Conservation (phyloP, 768 basidiomycete species). For the Tricholoma hemisulphureum region DNA sequence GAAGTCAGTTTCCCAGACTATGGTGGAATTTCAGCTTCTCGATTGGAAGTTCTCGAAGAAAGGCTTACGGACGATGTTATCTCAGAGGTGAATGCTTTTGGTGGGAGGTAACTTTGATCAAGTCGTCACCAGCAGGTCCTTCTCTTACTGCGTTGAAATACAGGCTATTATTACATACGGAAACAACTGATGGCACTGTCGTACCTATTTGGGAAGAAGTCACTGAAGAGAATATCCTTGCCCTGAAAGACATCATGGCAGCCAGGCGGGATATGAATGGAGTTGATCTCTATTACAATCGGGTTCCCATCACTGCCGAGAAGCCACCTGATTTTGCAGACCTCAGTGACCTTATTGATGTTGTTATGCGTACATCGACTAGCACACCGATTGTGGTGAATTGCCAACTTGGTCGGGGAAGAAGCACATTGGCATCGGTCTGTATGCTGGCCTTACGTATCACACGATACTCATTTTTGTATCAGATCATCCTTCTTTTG, state of each 20-base stretch:
- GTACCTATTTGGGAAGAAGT: constrained; percentile 96
- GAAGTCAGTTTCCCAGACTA: constrained; percentile 57
- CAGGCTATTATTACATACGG: constrained; percentile 86
- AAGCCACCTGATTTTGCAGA: constrained; percentile 73
- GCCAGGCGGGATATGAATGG: constrained; percentile 44
- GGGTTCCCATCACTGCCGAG: constrained; percentile 94
- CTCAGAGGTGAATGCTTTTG: constrained; percentile 77
- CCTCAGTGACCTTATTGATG: constrained; percentile 72
- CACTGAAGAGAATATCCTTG: constrained; percentile 63
- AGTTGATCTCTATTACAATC: constrained; percentile 72
- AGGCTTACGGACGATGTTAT: constrained; percentile 86
- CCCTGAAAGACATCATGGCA: constrained; percentile 87
- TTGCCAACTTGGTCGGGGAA: constrained; percentile 90
- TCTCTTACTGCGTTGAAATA: neutral
- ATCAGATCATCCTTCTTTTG: constrained; percentile 74
- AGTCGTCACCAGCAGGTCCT: neutral
- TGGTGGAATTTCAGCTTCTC: constrained; percentile 88
- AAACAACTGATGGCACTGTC: constrained; percentile 82
- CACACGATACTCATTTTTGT: neutral
- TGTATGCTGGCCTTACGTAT: neutral
- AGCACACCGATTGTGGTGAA: constrained; percentile 88
- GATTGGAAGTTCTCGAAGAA: constrained; percentile 89
- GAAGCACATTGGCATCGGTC: constrained; percentile 89
- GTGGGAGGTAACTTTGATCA: constrained; percentile 58
- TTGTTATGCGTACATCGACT: constrained; percentile 67